phyloP scores from a whole-genome alignment of 2,329 filamentous ascomycete species.

The Tolypocladium nubicola region DNA sequence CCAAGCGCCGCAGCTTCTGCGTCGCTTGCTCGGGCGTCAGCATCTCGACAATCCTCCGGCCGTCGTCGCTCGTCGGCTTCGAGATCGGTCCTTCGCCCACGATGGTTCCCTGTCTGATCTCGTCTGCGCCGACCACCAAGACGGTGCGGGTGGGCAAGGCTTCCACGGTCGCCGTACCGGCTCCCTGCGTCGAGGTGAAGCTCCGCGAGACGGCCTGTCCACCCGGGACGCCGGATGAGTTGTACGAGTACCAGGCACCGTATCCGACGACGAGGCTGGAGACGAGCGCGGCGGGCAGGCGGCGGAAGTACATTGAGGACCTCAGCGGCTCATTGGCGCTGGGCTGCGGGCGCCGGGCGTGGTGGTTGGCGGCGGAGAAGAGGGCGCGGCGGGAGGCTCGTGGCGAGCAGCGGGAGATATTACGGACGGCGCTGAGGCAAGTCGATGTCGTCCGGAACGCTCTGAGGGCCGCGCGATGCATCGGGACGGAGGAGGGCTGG shows the following conservation, averaged over 20 bases:
- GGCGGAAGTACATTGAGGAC: constrained; percentile 67
- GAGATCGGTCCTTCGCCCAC: constrained; percentile 77
- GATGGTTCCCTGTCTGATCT: constrained; percentile 80
- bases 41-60: constrained; percentile 87
- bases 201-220: constrained; percentile 26
- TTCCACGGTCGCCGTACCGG: constrained; percentile 16
- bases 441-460: constrained; percentile 58
- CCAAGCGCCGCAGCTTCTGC: constrained; percentile 75
- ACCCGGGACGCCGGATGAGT: constrained; percentile 23
- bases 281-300: constrained; percentile 54
- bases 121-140: constrained; percentile 79
- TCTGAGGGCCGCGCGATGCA: constrained; percentile 64
- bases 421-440: constrained; percentile 51
- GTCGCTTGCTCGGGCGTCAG: constrained; percentile 90
- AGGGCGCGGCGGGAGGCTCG: constrained; percentile 26
- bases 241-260: constrained; percentile 67
- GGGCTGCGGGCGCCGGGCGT: constrained; percentile 19
- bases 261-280: constrained; percentile 60
- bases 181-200: constrained; percentile 28
- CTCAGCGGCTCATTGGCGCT: constrained; percentile 42
- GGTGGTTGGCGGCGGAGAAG: constrained; percentile 14
- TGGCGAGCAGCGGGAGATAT: constrained; percentile 34
- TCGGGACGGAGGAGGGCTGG: constrained; percentile 27
- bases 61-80: constrained; percentile 78
- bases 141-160: constrained; percentile 51